These are phyloP conservation scores for Phyllosticta citriasiana DNA, from an alignment of 2,329 filamentous ascomycete species.

Conservation along the genomic window DNA sequence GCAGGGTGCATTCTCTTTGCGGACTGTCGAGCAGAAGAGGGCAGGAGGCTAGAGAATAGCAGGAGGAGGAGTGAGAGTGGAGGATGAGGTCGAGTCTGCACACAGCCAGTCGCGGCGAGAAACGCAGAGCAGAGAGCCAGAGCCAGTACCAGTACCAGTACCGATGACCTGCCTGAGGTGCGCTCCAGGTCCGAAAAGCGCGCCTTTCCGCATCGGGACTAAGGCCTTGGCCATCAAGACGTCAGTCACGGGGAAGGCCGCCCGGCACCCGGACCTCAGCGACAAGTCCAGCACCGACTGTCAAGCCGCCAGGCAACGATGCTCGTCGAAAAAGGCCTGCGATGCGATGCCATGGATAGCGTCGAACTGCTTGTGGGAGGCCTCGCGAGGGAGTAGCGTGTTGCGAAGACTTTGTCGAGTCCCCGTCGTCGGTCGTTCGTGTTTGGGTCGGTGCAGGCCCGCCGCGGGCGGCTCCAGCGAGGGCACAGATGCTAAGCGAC, in stretches of 20 bases:
- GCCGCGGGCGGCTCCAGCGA: no score
- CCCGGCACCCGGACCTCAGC: no score
- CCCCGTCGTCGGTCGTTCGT: background rate
- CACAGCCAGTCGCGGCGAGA: slow-evolving; percentile 6
- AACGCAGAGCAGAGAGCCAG: slow-evolving; percentile 4
- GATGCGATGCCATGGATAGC: no score
- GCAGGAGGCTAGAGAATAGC: slow-evolving; percentile 1
- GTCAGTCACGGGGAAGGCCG: no score
- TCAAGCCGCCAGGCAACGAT: no score
- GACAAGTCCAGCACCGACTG: no score
- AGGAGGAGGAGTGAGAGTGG: slow-evolving; percentile 3
- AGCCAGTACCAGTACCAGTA: slow-evolving; percentile 1
- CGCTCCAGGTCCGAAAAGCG: background rate
- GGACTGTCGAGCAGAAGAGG: background rate
- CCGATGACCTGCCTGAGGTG: background rate
- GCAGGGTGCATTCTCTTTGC: slow-evolving; percentile 19
- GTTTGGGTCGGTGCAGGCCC: background rate
- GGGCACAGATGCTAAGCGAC: no score
- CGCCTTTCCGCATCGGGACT: background rate
- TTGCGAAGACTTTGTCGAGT: background rate
- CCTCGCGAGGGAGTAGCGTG: background rate
- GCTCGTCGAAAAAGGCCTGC: no score
- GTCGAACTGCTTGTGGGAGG: no score
- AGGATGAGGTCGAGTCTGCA: slow-evolving; percentile 9
- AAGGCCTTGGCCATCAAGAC: background rate